phyloP scores from a whole-genome alignment of 1,284 basidiomycete species.

The Cryptococcus wingfieldii region DNA sequence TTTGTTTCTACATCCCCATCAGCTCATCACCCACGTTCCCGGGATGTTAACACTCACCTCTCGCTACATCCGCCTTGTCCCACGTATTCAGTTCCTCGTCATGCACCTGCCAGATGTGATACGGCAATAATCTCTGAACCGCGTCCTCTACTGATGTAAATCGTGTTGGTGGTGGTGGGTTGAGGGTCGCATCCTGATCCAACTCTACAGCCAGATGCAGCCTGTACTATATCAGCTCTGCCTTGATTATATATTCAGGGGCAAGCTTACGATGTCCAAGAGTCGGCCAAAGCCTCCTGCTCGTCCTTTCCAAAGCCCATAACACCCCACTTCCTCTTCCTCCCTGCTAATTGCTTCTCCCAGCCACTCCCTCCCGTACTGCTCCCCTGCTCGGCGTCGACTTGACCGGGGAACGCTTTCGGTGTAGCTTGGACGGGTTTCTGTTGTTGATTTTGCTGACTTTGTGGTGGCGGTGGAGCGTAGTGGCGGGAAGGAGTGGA shows the following conservation, averaged over 20 bases:
- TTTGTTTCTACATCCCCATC: slow-evolving; percentile 14
- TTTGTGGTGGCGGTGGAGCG: too few relatives aligned
- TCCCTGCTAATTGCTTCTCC: slow-evolving; percentile 8
- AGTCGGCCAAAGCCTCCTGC: slow-evolving; percentile 11
- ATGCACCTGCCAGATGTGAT: slow-evolving; percentile 43
- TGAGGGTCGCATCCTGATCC: slow-evolving; percentile 35
- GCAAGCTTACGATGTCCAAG: slow-evolving; percentile 6
- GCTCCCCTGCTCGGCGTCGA: too few relatives aligned
- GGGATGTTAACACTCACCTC: slow-evolving; percentile 13
- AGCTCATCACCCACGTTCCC: neutral
- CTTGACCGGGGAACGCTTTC: too few relatives aligned
- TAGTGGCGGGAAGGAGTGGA: too few relatives aligned
- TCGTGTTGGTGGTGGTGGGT: slow-evolving; percentile 19
- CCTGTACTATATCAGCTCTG: slow-evolving; percentile 9
- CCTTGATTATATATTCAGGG: neutral
- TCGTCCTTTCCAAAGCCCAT: slow-evolving; percentile 19
- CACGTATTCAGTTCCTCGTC: slow-evolving; percentile 35
- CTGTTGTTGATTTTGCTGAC: too few relatives aligned
- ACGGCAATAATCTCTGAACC: slow-evolving; percentile 38
- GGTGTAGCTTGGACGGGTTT: too few relatives aligned
- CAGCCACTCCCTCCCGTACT: neutral
- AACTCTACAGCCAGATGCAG: slow-evolving; percentile 31
- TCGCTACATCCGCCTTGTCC: slow-evolving; percentile 5
- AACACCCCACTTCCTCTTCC: slow-evolving; percentile 25
- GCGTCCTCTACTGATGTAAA: slow-evolving; percentile 36